Percentiles rank a stretch among this genome's conserved stretches.
These are phyloP conservation scores for Lavandula angustifolia DNA, from an alignment of 257 asterid genomes.

Conservation along the genomic window DNA sequence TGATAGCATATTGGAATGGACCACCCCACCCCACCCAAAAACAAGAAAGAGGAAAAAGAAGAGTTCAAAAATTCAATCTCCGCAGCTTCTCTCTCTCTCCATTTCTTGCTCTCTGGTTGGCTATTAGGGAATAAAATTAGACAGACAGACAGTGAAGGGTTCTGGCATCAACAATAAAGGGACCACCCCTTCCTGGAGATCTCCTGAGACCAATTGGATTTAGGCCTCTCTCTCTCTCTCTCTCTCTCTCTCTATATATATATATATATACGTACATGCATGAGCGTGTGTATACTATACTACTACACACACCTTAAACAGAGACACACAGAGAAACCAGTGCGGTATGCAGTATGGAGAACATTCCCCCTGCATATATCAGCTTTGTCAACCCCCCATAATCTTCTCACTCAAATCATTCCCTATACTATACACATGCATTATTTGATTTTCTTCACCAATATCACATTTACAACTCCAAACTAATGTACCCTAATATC, in stretches of 20 bases:
- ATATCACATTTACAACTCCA: no score
- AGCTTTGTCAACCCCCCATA: no score
- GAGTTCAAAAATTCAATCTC: background rate
- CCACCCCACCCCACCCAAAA: conserved; percentile 20
- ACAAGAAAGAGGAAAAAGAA: background rate
- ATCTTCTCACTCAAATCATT: no score
- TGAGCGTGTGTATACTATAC: background rate
- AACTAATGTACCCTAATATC: no score
- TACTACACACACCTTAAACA: conserved; percentile 9
- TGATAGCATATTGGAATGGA: conserved; percentile 18
- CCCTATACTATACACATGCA: background rate
- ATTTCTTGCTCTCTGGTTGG: conserved; percentile 45
- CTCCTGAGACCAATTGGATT: conserved; percentile 35
- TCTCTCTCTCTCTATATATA: background rate
- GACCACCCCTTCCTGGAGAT: conserved; percentile 44
- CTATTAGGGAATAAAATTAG: conserved; percentile 44
- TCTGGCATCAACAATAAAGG: conserved; percentile 39
- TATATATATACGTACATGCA: background rate
- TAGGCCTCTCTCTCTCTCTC: background rate
- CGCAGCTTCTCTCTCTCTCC: conserved; percentile 18
- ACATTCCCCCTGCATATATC: conserved; percentile 54
- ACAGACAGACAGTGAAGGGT: no score
- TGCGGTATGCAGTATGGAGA: conserved; percentile 36
- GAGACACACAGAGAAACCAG: conserved; percentile 20
- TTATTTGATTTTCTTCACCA: no score